Evolutionary conservation across 2,329 filamentous ascomycete genomes (phyloP).

Genomic region (Fusarium pseudonygamai): DNA sequence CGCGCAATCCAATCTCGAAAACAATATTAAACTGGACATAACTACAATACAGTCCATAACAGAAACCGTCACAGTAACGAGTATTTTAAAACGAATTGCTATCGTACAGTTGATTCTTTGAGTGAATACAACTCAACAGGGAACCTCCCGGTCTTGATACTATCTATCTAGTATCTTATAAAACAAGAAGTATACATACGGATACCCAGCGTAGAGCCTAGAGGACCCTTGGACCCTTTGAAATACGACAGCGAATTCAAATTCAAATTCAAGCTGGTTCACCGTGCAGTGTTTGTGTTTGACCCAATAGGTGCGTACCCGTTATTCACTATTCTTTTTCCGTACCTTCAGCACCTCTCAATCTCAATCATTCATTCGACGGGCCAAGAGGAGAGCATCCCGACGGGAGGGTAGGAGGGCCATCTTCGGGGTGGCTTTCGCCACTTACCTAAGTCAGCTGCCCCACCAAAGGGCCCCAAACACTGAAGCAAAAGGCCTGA

Average conservation of each 20-base stretch:
- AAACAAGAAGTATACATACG: constrained; percentile 13
- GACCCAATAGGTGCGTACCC: constrained; percentile 20
- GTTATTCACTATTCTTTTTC: constrained; percentile 23
- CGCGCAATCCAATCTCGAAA: constrained; percentile 29
- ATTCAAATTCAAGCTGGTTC: background rate
- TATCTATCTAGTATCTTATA: background rate
- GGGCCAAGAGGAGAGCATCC: constrained; percentile 9
- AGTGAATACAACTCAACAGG: background rate
- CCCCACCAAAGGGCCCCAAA: constrained; percentile 43
- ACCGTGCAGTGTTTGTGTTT: background rate
- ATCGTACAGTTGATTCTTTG: background rate
- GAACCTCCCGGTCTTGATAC: constrained; percentile 2
- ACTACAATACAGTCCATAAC: background rate
- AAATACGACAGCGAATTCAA: constrained; percentile 6
- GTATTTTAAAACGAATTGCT: background rate
- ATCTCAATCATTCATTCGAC: background rate
- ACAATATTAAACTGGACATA: constrained; percentile 6
- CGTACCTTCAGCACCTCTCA: background rate
- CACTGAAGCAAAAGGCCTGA: constrained; percentile 23
- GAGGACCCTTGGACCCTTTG: constrained; percentile 37
- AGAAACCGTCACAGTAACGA: constrained; percentile 1
- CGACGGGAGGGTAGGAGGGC: constrained; percentile 5
- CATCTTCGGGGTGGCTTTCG: constrained; percentile 42
- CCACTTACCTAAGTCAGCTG: constrained; percentile 48
- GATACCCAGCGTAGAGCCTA: background rate